Percentiles rank a stretch among this genome's conserved stretches.
Conservation (phyloP, 495 filamentous ascomycete species). For the Aspergillus affinis region DNA sequence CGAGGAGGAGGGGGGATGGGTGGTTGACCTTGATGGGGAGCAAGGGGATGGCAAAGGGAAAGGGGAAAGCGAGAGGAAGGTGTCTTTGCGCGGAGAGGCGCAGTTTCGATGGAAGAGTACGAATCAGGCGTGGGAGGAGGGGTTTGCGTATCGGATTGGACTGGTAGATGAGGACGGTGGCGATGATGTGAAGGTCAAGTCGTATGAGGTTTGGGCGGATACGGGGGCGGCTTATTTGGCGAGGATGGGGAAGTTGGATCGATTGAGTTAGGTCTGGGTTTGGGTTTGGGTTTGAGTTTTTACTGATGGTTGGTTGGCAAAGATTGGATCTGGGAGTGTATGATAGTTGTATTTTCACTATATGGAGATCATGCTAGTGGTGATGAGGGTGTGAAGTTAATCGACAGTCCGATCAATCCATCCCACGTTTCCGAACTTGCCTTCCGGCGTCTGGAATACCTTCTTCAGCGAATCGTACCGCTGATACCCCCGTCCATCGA, state of each 20-base stretch:
- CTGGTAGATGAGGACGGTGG: constrained; percentile 37
- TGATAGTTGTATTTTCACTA: no score
- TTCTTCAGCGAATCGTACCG: constrained; percentile 47
- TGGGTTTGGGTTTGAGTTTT: constrained; percentile 3
- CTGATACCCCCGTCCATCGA: constrained; percentile 38
- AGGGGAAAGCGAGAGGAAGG: constrained; percentile 26
- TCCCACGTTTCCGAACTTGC: constrained; percentile 44
- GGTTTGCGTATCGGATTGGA: constrained; percentile 54
- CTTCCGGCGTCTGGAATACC: constrained; percentile 53
- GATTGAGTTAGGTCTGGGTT: constrained; percentile 4
- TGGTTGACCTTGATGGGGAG: constrained; percentile 41
- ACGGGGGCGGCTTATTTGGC: constrained; percentile 63
- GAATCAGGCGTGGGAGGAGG: constrained; percentile 57
- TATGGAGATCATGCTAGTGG: background rate
- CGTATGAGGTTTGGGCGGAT: constrained; percentile 65
- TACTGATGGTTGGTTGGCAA: no score
- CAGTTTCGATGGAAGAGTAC: constrained; percentile 51
- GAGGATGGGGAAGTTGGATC: constrained; percentile 41
- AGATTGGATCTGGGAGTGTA: no score
- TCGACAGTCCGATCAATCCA: constrained; percentile 52
- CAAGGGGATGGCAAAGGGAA: no score
- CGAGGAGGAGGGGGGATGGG: constrained; percentile 42
- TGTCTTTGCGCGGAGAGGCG: constrained; percentile 50
- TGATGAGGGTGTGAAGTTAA: background rate
- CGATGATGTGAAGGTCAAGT: constrained; percentile 38